These are phyloP conservation scores for Thraustochytrium striatum DNA, from an alignment of 352 stramenopile genomes.

Conservation along the genomic window DNA sequence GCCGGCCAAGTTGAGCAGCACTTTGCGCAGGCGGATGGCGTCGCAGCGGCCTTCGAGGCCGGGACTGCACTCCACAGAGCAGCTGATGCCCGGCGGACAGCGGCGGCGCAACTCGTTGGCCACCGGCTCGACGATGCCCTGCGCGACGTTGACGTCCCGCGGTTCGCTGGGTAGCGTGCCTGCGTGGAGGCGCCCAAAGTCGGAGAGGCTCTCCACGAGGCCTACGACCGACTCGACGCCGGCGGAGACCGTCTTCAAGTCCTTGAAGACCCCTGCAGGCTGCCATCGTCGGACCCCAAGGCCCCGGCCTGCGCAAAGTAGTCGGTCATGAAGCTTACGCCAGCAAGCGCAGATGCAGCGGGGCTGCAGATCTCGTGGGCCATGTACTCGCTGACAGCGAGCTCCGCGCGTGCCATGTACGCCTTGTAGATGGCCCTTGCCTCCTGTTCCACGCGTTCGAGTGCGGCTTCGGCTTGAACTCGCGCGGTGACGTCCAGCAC, in stretches of 20 bases:
- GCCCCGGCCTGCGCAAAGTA: no score
- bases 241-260: constrained; percentile 33
- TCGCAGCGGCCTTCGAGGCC: background rate
- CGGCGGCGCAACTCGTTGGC: constrained; percentile 1
- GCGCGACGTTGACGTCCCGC: background rate
- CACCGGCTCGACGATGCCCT: constrained; percentile 19
- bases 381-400: constrained; percentile 47
- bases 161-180: background rate
- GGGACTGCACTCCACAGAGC: background rate
- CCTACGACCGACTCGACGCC: constrained; percentile 46
- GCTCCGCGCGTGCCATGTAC: background rate
- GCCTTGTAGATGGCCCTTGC: constrained; percentile 22
- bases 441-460: constrained; percentile 5
- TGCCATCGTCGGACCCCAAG: no score
- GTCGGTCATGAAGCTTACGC: constrained; percentile 4
- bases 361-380: constrained; percentile 51
- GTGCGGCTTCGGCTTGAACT: no score
- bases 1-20: no score
- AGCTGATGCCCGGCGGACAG: background rate
- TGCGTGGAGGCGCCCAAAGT: constrained; percentile 35
- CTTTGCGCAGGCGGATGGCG: no score
- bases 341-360: constrained; percentile 29
- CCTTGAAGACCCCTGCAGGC: no score
- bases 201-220: constrained; percentile 47
- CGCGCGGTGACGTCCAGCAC: no score